Evolutionary conservation across 192 early-diverging fungal genomes (phyloP), one percentile per base, ranked within the genome.

Genomic region (Gryganskiella cystojenkinii): DNA sequence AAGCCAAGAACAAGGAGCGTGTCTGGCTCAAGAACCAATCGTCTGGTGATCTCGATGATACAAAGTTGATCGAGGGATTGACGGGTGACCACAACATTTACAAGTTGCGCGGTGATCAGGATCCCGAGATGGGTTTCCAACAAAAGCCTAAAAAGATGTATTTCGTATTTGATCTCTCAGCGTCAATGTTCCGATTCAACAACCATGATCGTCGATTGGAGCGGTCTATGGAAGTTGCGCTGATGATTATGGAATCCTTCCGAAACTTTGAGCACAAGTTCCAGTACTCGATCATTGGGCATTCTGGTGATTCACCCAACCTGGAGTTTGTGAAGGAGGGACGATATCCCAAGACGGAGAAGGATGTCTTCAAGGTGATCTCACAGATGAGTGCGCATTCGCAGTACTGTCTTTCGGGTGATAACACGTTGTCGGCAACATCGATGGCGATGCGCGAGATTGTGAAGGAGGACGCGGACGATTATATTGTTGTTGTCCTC

Each of bases 21-120:
- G 88, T 92, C 14, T 95, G 93, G 93, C 81, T 95, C 20, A 87
- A 89, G 58, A 93, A 92, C 69, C 91, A 94, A 67, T 88, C 85
- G 28, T 88, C 90, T 17, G 93, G 93, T 24, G 93, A 95, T 59
- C 57, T 95, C 52, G 93, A 95, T 56, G 93, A 95, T 64, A 88
- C 88, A 0, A 95, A 92, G 60, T 79, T 95, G 76, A 87, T 89
- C 45, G 90, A 91, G 68, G 93, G 92, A 22, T 55, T 95, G 13
- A 92, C 91, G 8, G 93, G 93, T 2, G 92, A 93, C 33, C 82
- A 84, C 25, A 84, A 88, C 34, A 93, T 95, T 57, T 95, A 93
- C 79, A 95, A 94, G 79, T 81, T 88, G 8, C 84, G 93, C 34
- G 93, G 93, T n/a, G 92, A 93, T 17, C 87, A 92, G 56, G 88